Evolutionary conservation across 495 filamentous ascomycete species (phyloP), one percentile per base, ranked within the genome.

Genomic region (Apiosordaria backusii): DNA sequence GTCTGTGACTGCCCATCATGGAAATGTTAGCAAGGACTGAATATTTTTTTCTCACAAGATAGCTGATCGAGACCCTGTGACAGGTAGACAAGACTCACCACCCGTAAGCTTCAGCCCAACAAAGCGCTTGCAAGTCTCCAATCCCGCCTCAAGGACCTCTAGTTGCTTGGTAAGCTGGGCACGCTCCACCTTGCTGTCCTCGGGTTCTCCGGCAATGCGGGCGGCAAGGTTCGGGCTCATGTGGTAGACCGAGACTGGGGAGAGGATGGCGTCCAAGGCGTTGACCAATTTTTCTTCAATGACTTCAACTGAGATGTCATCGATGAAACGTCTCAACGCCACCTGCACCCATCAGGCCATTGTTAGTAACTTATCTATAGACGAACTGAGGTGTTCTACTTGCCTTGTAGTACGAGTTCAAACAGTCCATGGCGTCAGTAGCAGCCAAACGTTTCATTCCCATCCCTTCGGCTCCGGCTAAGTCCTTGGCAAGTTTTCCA

Each of bases 271-370:
- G 54, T 70, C 61, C 15, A 87, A 72, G 9, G 69, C 67, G 19
- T 66, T 68, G n/a, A 90, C 74, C 50, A 90, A 79, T 70, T 84
- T 85, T 26, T 80, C 78, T 61, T 90, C 87, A 35, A 88, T 83
- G 3, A 82, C 87, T 50, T 87, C 77, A 4, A 80, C 81, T 18
- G 83, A 79, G 25, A 90, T 67, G 54, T 89, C 85, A 50, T 91
- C 86, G n/a, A 88, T 74, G 70, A 91, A 88, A 0, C 79, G 81
- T 66, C 84, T 80, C 61, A 88, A 71, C 0, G 87, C 83, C 68
- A 90, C 83, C 88, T 89, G 61, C 50, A 66, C 59, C 69, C 35
- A 67, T 16, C 50, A 63, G 29, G 26, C 29, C 35, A 60, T 0
- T 1, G 4, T 24, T 10, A 63, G 23, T 2, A 15, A n/a, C 29